A percentile compares a stretch with the other conserved stretches of the same genome.
phyloP scores from a whole-genome alignment of 306 rosid genomes.

The Quillaja saponaria region DNA sequence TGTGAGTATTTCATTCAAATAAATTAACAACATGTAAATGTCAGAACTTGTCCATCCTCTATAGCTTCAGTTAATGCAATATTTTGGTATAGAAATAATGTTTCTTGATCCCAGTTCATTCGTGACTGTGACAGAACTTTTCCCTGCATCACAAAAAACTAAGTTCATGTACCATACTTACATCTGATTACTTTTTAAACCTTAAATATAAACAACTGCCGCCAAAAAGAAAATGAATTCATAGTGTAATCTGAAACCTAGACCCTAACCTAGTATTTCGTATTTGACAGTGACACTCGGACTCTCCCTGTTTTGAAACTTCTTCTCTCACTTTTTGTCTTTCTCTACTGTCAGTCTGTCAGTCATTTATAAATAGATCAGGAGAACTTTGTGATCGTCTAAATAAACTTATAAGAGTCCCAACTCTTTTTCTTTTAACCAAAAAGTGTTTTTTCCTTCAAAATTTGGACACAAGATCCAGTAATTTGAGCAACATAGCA shows the following conservation, averaged over 20 bases:
- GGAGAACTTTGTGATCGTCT: not conserved
- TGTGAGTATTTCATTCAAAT: too few relatives aligned
- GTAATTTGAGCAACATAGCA: not conserved
- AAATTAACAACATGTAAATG: not conserved
- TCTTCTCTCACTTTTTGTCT: not conserved
- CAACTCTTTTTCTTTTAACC: not conserved
- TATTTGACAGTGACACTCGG: not conserved
- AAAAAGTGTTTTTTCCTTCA: not conserved
- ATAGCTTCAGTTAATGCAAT: slow-evolving; percentile 7
- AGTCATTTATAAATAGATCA: not conserved
- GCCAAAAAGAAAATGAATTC: slow-evolving; percentile 1
- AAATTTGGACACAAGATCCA: not conserved
- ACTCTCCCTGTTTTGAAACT: not conserved
- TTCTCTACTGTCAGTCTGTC: not conserved
- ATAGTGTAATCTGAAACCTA: not conserved
- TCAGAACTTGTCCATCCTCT: slow-evolving; percentile 5
- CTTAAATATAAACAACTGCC: slow-evolving; percentile 2
- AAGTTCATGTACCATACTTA: slow-evolving; percentile 19
- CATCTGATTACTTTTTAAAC: slow-evolving; percentile 14
- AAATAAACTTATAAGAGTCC: not conserved
- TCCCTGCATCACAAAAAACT: slow-evolving; percentile 21
- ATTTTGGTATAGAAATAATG: slow-evolving; percentile 16
- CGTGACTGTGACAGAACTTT: slow-evolving; percentile 3
- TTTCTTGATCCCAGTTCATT: not conserved
- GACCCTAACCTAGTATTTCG: not conserved